phyloP scores from a whole-genome alignment of 2,329 filamentous ascomycete genomes.

The Fonsecaea pedrosoi region DNA sequence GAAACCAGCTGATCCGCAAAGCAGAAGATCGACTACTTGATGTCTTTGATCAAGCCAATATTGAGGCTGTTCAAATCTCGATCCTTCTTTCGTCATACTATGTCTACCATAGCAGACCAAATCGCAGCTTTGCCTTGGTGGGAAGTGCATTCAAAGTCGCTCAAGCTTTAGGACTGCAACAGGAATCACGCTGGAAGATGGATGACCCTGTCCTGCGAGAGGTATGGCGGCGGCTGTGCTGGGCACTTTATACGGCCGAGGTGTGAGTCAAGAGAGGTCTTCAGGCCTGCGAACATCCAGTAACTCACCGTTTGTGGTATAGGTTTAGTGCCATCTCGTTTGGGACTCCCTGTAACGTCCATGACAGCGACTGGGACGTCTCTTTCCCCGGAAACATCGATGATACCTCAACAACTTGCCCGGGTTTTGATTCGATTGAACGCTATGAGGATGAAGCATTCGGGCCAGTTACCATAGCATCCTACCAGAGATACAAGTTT shows the following conservation, averaged over 20 bases:
- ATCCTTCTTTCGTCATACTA: conserved; percentile 29
- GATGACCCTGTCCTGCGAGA: conserved; percentile 23
- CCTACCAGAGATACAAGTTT: conserved; percentile 37
- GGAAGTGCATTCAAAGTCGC: conserved; percentile 26
- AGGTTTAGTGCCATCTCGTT: conserved; percentile 31
- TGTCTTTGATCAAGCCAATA: conserved; percentile 50
- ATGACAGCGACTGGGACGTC: conserved; percentile 29
- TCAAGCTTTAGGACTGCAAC: conserved; percentile 26
- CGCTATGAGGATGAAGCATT: conserved; percentile 21
- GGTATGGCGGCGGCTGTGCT: conserved; percentile 30
- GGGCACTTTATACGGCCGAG: conserved; percentile 34
- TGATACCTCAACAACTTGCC: conserved; percentile 27
- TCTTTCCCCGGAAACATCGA: conserved; percentile 30
- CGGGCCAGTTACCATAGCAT: conserved; percentile 33
- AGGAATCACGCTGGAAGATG: conserved; percentile 32
- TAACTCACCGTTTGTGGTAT: conserved; percentile 10
- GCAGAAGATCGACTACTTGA: conserved; percentile 48
- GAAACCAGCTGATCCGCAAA: conserved; percentile 28
- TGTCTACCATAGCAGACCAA: conserved; percentile 31
- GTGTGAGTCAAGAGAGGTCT: conserved; percentile 9
- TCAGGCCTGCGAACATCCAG: background rate
- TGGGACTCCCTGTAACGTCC: conserved; percentile 31
- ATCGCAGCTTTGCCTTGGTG: conserved; percentile 24
- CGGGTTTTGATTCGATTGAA: conserved; percentile 28
- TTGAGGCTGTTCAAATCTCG: conserved; percentile 33